These are phyloP conservation scores for Mycena pura DNA, from an alignment of 768 basidiomycete genomes.

Conservation along the genomic window DNA sequence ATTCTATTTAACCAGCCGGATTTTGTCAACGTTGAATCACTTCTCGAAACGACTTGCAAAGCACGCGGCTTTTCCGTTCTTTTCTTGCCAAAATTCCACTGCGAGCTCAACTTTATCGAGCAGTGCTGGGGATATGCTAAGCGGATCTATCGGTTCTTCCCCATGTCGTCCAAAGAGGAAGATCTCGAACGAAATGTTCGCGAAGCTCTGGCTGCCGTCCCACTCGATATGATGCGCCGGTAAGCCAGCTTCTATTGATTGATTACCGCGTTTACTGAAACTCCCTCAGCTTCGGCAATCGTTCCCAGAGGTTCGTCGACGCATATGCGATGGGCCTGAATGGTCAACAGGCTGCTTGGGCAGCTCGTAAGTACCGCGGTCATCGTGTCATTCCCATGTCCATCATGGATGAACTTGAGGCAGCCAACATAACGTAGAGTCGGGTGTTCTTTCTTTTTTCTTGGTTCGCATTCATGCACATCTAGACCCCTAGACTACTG, in stretches of 20 bases:
- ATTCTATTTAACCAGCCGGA: slow-evolving; percentile 35
- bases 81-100: slow-evolving; percentile 36
- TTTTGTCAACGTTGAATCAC: slow-evolving; percentile 27
- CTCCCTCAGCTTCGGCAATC: slow-evolving; percentile 4
- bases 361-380: not conserved
- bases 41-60: slow-evolving; percentile 1
- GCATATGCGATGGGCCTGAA: slow-evolving; percentile 13
- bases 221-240: slow-evolving; percentile 26
- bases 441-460: too few relatives aligned
- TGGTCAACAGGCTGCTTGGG: not conserved
- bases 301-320: slow-evolving; percentile 12
- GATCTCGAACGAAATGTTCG: slow-evolving; percentile 16
- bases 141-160: slow-evolving; percentile 27
- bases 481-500: too few relatives aligned
- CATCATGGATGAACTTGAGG: not conserved
- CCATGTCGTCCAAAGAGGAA: slow-evolving; percentile 22
- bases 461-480: too few relatives aligned
- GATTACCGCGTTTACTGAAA: not conserved
- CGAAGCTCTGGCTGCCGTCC: not conserved
- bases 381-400: not conserved
- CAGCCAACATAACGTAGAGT: too few relatives aligned
- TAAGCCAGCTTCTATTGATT: slow-evolving; percentile 2
- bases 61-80: slow-evolving; percentile 2
- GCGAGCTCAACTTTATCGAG: slow-evolving; percentile 33
- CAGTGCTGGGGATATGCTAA: slow-evolving; percentile 39